A percentile compares a stretch with the other conserved stretches of the same genome.
These are phyloP conservation scores for Senecio squalidus DNA, from an alignment of 140 eudicot species.

Conservation along the genomic window DNA sequence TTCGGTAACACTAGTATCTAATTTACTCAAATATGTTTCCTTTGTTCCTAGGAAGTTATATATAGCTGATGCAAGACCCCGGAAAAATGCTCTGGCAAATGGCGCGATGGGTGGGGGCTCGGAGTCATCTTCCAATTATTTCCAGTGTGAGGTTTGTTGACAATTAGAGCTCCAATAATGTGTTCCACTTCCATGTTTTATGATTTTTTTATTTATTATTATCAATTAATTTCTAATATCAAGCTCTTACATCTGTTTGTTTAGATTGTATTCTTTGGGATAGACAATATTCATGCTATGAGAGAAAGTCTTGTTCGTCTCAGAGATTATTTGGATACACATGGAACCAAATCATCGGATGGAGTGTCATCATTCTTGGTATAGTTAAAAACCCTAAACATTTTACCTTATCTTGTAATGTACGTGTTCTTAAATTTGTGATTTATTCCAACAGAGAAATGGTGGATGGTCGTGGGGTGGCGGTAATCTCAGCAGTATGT, in stretches of 20 bases:
- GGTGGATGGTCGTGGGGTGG: slow-evolving; percentile 97
- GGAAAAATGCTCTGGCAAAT: slow-evolving; percentile 96
- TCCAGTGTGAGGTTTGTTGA: slow-evolving; percentile 78
- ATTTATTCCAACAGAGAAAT: slow-evolving; percentile 52
- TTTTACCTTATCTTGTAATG: background rate
- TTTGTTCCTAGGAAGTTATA: slow-evolving; percentile 69
- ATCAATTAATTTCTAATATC: background rate
- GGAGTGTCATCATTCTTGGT: slow-evolving; percentile 93
- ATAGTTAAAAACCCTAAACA: slow-evolving; percentile 10
- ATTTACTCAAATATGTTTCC: background rate
- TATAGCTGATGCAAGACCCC: slow-evolving; percentile 97
- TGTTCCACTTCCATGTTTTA: background rate
- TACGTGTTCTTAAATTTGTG: background rate
- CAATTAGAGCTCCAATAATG: slow-evolving; percentile 11
- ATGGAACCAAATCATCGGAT: slow-evolving; percentile 91
- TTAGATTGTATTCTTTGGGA: slow-evolving; percentile 94
- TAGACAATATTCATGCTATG: slow-evolving; percentile 98
- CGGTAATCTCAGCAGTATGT: slow-evolving; percentile 97
- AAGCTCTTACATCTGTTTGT: slow-evolving; percentile 16
- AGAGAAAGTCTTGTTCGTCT: slow-evolving; percentile 93
- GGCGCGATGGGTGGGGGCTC: slow-evolving; percentile 99
- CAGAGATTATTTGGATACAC: slow-evolving; percentile 94
- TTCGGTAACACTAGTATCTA: background rate
- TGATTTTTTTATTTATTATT: background rate
- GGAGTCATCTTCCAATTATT: slow-evolving; percentile 92